Evolutionary conservation across 768 basidiomycete species (phyloP), one percentile per base, ranked within the genome.

Genomic region (Mycena amicta): DNA sequence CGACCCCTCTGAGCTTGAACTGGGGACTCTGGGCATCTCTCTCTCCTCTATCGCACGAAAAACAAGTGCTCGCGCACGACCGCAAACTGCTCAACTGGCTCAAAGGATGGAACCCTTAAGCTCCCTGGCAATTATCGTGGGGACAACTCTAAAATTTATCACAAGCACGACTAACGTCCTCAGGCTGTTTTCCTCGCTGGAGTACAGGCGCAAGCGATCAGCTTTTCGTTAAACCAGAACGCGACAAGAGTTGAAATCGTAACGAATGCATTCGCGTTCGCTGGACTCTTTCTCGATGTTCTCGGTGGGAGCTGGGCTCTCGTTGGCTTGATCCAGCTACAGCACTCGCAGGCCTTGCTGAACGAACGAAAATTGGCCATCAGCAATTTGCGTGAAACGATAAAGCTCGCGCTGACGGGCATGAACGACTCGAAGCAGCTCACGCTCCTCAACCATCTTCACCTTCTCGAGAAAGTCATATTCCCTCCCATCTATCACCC

Each of bases 151-250:
- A n/a, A n/a, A n/a, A n/a, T n/a, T n/a, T n/a, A 37, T 8, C 20
- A 5, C 43, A 45, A 37, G 33, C 43, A 8, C 15, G 43, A 8
- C 15, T 45, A 15, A 23, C 43, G 22, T 23, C 43, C 22, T 23
- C 28, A 62, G 61, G 55, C 61, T 13, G 55, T 56, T 1, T 62
- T 62, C 31, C 46, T 62, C 26, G 61, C 61, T 5, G 61, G 31
- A 2, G 56, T 62, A 3, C 61, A 61, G 25, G 56, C 56, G 18
- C 60, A 57, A 29, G 33, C 39, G 1, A 57, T 61, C 16, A 53
- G 26, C 22, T 50, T 30, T 29, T 53, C 57, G 2, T 2, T 54
- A 6, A 22, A 41, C 22, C 29, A 45, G 3, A 50, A 29, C 37
- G 20, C 1, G 20, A 59, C 61, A 1, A 54, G 11, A 16, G 27